Percentiles rank a stretch among this genome's conserved stretches.
Evolutionary conservation across 2,329 filamentous ascomycete species (phyloP).

Genomic region (Helminthosporium solani): DNA sequence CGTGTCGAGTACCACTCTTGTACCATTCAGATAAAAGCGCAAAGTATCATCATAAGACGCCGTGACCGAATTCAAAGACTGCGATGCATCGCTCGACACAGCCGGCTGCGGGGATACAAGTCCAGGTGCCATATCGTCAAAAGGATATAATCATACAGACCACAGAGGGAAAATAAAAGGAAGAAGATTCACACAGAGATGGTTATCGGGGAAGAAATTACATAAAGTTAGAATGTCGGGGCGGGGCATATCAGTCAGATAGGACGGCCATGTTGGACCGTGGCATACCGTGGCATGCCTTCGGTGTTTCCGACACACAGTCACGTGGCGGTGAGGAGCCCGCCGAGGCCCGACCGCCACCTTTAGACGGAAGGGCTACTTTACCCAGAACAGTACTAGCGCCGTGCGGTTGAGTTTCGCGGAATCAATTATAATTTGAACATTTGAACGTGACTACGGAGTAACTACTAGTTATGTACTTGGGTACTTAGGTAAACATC

Average conservation of each 20-base stretch:
- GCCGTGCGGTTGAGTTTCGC: too few species aligned
- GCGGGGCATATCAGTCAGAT: slow-evolving; percentile 21
- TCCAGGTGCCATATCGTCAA: slow-evolving; percentile 57
- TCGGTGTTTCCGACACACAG: too few species aligned
- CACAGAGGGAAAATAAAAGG: not conserved
- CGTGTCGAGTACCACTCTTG: slow-evolving; percentile 79
- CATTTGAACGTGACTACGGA: too few species aligned
- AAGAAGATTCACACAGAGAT: not conserved
- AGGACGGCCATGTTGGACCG: slow-evolving; percentile 7
- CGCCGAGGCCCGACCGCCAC: too few species aligned
- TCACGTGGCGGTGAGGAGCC: too few species aligned
- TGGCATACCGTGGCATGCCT: too few species aligned
- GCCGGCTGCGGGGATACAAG: slow-evolving; percentile 48
- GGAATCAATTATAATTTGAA: too few species aligned
- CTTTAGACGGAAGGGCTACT: too few species aligned
- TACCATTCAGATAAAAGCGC: slow-evolving; percentile 92
- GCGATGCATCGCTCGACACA: slow-evolving; percentile 47
- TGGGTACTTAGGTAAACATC: too few species aligned
- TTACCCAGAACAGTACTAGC: too few species aligned
- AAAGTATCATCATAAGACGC: slow-evolving; percentile 82
- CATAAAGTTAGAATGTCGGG: not conserved
- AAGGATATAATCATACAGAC: not conserved
- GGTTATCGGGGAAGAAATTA: not conserved
- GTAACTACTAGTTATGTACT: too few species aligned
- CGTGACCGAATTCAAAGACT: slow-evolving; percentile 63